Evolutionary conservation across 2,329 filamentous ascomycete genomes (phyloP).

Genomic region (Ophiostoma sp.): DNA sequence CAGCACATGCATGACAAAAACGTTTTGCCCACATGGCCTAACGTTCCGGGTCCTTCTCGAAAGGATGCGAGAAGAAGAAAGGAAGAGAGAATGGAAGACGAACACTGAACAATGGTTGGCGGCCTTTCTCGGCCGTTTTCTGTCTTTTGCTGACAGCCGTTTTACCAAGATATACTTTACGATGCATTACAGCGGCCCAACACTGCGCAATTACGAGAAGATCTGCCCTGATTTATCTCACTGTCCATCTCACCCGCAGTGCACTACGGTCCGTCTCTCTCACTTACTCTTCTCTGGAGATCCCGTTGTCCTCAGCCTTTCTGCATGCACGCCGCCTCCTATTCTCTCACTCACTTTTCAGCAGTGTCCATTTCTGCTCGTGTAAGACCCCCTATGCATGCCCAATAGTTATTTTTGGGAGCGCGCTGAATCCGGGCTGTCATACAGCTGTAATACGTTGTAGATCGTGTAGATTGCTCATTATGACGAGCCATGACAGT

Average conservation of each 20-base stretch:
- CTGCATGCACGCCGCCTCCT: slow-evolving; percentile 13
- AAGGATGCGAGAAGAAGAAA: background rate
- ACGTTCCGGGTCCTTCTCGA: background rate
- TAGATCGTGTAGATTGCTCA: background rate
- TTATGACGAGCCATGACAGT: background rate
- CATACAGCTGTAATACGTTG: background rate
- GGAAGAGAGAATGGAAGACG: background rate
- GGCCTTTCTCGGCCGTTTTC: slow-evolving; percentile 11
- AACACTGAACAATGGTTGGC: background rate
- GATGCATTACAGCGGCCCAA: background rate
- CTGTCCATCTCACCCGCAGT: background rate
- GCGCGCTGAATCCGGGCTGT: background rate
- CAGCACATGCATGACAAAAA: background rate
- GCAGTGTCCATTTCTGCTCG: background rate
- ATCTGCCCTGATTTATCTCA: background rate
- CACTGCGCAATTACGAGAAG: background rate
- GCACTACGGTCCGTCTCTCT: background rate
- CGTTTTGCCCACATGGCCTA: background rate
- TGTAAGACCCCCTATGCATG: background rate
- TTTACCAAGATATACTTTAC: background rate
- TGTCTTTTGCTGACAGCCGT: slow-evolving; percentile 6
- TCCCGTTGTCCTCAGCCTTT: background rate
- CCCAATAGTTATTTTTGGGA: background rate
- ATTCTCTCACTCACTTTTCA: background rate
- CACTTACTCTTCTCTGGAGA: background rate